Evolutionary conservation across 345 rosid species (phyloP), one percentile per base, ranked within the genome.

Genomic region (Citrus mangshanensis): DNA sequence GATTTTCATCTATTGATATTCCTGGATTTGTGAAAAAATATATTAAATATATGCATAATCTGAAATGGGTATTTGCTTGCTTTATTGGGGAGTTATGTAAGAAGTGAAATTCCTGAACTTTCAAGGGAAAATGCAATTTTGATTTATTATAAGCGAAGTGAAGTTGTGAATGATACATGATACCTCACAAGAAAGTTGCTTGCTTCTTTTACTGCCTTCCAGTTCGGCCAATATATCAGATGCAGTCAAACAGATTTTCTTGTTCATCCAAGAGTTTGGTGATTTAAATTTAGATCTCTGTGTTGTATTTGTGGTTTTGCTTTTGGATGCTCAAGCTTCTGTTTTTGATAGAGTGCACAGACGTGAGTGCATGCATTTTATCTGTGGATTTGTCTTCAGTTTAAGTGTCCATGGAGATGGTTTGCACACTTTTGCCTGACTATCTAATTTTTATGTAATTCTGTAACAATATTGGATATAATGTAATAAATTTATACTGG

Each of bases 301-400:
- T 4, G 27, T 18, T 56, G 64, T 21, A 58, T 46, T 72, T 72
- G 27, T 65, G 54, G 22, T 65, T 2, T 51, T 64, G 40, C 12
- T 63, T 74, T 65, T 12, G 64, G 40, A 77, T 25, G 28, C 59
- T 78, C 35, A 21, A 34, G 71, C 51, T 79, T 80, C 56, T 69
- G 21, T 38, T 77, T 61, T 76, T 78, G 83, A 73, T 64, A 77
- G 73, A 66, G 68, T 37, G 25, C 79, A 78, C 37, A 35, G 37
- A 35, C 7, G 5, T 35, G 37, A 35, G 37, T 37, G 30, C 79
- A 78, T 73, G 55, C 78, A 73, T 82, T 66, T 58, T 76, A 58
- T 25, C 78, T 55, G 71, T 71, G 68, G 70, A 85, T 75, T 40
- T 40, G 40, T 40, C 13, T 40, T 40, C 12, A 2, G 13, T 40